Evolutionary conservation across 352 stramenopile genomes (phyloP).

Genomic region (Globisporangium ultimum): DNA sequence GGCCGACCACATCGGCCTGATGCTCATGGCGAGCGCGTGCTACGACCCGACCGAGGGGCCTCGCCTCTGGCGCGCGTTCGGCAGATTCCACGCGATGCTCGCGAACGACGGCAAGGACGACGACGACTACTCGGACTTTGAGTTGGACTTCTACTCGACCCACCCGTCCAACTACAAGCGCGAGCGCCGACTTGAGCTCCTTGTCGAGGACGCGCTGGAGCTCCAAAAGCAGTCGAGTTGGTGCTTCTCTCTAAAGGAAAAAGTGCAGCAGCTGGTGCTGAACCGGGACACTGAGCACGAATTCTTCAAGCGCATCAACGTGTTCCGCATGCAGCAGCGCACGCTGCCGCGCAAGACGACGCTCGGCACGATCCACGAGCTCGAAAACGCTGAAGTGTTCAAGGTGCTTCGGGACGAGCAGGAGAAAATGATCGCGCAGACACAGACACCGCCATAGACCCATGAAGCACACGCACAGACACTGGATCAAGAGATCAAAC

Average conservation of each 20-base stretch:
- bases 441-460: too few species aligned
- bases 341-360: slow-evolving; percentile 30
- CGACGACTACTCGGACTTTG: slow-evolving; percentile 24
- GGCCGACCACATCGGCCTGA: slow-evolving; percentile 74
- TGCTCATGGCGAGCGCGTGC: slow-evolving; percentile 69
- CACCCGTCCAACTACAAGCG: slow-evolving; percentile 65
- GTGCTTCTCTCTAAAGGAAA: slow-evolving; percentile 53
- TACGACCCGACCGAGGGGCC: slow-evolving; percentile 60
- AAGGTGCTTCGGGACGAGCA: slow-evolving; percentile 19
- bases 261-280: slow-evolving; percentile 42
- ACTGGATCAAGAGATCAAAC: too few species aligned
- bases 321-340: slow-evolving; percentile 17
- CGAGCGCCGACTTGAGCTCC: slow-evolving; percentile 33
- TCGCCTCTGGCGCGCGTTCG: slow-evolving; percentile 45
- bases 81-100: slow-evolving; percentile 19
- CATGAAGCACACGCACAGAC: too few species aligned
- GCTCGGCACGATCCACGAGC: slow-evolving; percentile 43
- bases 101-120: slow-evolving; percentile 17
- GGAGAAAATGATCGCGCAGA: slow-evolving; percentile 8
- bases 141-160: slow-evolving; percentile 53
- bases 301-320: slow-evolving; percentile 37
- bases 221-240: slow-evolving; percentile 45
- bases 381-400: slow-evolving; percentile 63
- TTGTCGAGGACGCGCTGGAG: slow-evolving; percentile 41
- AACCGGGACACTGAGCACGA: slow-evolving; percentile 26